Percentiles rank a stretch among this genome's conserved stretches.
phyloP scores from a whole-genome alignment of 2,329 filamentous ascomycete species.

The Penicillium sp. region DNA sequence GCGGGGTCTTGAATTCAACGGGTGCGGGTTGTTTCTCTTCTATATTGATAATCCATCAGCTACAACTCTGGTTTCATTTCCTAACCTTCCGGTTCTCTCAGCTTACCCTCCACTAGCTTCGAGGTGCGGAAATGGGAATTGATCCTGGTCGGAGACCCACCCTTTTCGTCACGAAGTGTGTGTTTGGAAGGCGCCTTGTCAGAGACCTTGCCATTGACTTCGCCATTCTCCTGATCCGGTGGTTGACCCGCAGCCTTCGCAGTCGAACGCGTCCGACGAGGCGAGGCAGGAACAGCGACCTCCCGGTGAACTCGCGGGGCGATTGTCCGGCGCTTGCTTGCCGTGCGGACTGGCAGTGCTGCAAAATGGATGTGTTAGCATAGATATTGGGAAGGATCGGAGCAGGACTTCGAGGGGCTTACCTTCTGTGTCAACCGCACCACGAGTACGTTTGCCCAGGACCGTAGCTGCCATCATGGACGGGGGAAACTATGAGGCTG shows the following conservation, averaged over 20 bases:
- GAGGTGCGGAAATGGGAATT: conserved; percentile 45
- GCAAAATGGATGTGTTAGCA: conserved; percentile 18
- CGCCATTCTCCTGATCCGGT: conserved; percentile 31
- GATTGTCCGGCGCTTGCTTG: conserved; percentile 50
- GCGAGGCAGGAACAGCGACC: conserved; percentile 20
- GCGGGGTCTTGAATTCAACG: conserved; percentile 46
- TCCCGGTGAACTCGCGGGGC: conserved; percentile 42
- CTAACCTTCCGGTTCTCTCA: background rate
- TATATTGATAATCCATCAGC: background rate
- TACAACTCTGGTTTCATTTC: background rate
- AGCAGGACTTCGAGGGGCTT: conserved; percentile 24
- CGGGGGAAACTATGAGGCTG: conserved; percentile 26
- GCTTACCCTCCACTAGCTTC: conserved; percentile 39
- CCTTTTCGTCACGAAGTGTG: conserved; percentile 42
- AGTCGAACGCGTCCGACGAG: conserved; percentile 37
- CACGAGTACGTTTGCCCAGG: conserved; percentile 47
- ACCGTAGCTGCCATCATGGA: conserved; percentile 40
- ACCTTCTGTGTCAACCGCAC: conserved; percentile 41
- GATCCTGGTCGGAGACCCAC: conserved; percentile 48
- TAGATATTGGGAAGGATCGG: background rate
- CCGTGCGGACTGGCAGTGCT: conserved; percentile 36
- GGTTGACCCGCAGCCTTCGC: conserved; percentile 29
- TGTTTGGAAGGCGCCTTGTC: conserved; percentile 50
- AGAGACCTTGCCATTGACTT: conserved; percentile 22
- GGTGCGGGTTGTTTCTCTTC: conserved; percentile 27